These are phyloP conservation scores for Capsicum rhomboideum DNA, from an alignment of 257 asterid species.

Conservation along the genomic window DNA sequence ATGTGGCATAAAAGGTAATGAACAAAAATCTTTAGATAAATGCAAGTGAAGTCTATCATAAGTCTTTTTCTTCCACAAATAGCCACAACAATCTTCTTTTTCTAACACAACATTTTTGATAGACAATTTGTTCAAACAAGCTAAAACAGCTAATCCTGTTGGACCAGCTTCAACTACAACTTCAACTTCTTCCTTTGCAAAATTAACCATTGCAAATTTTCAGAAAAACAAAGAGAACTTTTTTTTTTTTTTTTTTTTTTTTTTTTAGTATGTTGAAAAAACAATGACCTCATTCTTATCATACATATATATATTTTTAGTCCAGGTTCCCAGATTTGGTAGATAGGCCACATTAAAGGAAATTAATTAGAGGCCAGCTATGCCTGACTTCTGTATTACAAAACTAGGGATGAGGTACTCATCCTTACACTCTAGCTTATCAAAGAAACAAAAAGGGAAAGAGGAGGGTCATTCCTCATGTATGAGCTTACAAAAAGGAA, in stretches of 20 bases:
- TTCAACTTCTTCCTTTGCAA: conserved; percentile 6
- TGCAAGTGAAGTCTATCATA: conserved; percentile 54
- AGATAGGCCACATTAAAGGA: no score
- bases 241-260: not conserved
- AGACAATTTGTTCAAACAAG: conserved; percentile 27
- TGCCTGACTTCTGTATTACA: no score
- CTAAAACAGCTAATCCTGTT: conserved; percentile 43
- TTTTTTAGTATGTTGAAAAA: not conserved
- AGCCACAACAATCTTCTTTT: conserved; percentile 42
- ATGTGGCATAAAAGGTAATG: conserved; percentile 37
- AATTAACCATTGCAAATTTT: not conserved
- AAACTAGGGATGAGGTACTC: no score
- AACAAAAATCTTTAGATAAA: conserved; percentile 40
- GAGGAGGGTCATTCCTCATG: no score
- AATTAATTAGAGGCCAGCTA: no score
- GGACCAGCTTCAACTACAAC: conserved; percentile 53
- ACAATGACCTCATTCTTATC: no score
- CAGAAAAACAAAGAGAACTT: not conserved
- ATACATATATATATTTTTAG: no score
- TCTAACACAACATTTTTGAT: conserved; percentile 45
- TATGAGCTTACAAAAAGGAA: no score
- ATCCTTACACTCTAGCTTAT: no score
- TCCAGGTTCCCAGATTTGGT: no score
- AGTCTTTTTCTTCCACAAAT: conserved; percentile 41
- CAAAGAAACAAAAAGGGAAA: no score